Conservation (phyloP, 768 basidiomycete species). For the Phanerochaete sordida region DNA sequence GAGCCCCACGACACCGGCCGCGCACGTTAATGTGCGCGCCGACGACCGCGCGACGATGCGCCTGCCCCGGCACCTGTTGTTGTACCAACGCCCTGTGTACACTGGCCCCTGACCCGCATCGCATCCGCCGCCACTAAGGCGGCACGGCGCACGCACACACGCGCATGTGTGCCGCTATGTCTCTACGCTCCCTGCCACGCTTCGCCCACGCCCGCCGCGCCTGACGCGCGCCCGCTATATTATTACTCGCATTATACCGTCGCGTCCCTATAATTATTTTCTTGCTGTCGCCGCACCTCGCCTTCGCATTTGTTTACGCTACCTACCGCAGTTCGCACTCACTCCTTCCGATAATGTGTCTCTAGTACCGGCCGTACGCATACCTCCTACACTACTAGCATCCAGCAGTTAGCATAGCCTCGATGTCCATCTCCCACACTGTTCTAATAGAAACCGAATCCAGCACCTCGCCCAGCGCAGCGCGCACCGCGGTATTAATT, state of each 20-base stretch:
- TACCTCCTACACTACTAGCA: neutral
- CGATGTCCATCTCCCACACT: conserved; percentile 1
- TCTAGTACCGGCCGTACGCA: neutral
- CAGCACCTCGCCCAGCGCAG: neutral
- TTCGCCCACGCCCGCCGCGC: neutral
- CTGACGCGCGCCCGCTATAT: neutral
- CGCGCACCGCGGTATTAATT: too few relatives aligned
- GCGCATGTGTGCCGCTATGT: conserved; percentile 4
- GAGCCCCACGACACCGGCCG: conserved; percentile 4
- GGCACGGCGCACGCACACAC: conserved; percentile 1
- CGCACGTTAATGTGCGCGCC: conserved; percentile 8
- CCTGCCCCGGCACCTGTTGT: conserved; percentile 9
- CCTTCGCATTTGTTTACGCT: neutral
- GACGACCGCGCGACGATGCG: neutral
- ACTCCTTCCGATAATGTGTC: neutral
- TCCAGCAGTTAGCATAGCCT: conserved; percentile 2
- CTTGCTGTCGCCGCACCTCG: conserved; percentile 1
- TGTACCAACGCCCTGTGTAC: conserved; percentile 10
- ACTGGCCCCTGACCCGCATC: neutral
- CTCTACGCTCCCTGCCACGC: neutral
- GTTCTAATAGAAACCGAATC: neutral
- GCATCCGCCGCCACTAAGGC: neutral
- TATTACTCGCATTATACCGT: neutral
- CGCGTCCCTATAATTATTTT: neutral
- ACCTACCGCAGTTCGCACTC: neutral